These are phyloP conservation scores for Meyerozyma guilliermondii DNA, from an alignment of 1,139 yeast genomes.

Conservation along the genomic window DNA sequence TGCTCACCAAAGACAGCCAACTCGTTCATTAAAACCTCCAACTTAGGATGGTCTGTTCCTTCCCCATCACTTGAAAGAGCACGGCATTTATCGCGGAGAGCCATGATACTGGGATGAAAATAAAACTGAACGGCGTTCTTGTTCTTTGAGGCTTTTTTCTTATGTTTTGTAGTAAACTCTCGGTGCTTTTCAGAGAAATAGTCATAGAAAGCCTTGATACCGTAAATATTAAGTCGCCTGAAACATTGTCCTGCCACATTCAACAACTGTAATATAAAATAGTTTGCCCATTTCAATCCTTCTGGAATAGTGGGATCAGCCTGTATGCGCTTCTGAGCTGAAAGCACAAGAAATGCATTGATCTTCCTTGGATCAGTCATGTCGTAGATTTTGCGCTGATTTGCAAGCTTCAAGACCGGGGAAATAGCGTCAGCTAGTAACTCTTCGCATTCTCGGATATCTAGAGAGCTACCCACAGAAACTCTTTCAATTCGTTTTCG, in stretches of 20 bases:
- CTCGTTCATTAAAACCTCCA: conserved; percentile 56
- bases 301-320: conserved; percentile 52
- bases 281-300: conserved; percentile 69
- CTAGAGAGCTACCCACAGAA: conserved; percentile 47
- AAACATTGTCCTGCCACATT: conserved; percentile 73
- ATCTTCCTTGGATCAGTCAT: conserved; percentile 61
- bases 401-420: conserved; percentile 63
- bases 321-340: conserved; percentile 55
- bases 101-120: conserved; percentile 42
- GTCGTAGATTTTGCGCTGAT: conserved; percentile 56
- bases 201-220: conserved; percentile 68
- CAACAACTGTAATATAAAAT: conserved; percentile 54
- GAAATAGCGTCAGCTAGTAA: conserved; percentile 45
- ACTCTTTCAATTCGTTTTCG: conserved; percentile 58
- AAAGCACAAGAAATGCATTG: conserved; percentile 69
- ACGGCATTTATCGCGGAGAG: conserved; percentile 43
- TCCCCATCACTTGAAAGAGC: conserved; percentile 31
- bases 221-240: conserved; percentile 71
- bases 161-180: conserved; percentile 56
- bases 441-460: conserved; percentile 49
- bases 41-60: conserved; percentile 71
- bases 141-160: conserved; percentile 46
- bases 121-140: conserved; percentile 59
- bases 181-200: conserved; percentile 55
- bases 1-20: conserved; percentile 49